phyloP scores from a whole-genome alignment of 2,329 filamentous ascomycete genomes.

The Chaetoscypha palmicola region DNA sequence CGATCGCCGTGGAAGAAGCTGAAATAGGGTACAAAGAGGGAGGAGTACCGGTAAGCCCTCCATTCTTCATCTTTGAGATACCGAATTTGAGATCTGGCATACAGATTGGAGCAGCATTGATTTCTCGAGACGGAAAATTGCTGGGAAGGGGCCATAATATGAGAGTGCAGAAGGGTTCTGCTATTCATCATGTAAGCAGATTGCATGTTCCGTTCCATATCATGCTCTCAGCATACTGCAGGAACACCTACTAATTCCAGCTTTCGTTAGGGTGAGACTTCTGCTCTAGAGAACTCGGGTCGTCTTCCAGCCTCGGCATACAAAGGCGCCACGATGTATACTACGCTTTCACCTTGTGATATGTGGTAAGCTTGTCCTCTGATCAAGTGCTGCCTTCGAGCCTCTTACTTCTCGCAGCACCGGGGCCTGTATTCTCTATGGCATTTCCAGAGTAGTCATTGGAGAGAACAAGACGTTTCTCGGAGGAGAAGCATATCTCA shows the following conservation, averaged over 20 bases:
- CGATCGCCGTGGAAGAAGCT: constrained; percentile 42
- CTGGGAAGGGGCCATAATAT: constrained; percentile 69
- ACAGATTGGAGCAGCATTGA: constrained; percentile 49
- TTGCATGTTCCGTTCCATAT: too few relatives aligned
- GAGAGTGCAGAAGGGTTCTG: constrained; percentile 64
- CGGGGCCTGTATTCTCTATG: constrained; percentile 70
- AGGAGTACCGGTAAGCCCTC: constrained; percentile 39
- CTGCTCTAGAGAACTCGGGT: constrained; percentile 67
- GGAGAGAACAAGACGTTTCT: constrained; percentile 72
- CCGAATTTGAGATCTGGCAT: background rate
- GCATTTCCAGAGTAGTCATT: constrained; percentile 65
- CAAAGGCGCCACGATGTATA: constrained; percentile 73
- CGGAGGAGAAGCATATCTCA: constrained; percentile 65
- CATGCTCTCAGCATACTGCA: too few relatives aligned
- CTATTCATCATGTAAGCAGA: constrained; percentile 60
- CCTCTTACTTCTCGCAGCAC: constrained; percentile 36
- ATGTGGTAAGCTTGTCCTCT: constrained; percentile 45
- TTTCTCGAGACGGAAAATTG: constrained; percentile 62
- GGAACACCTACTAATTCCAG: too few relatives aligned
- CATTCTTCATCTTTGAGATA: background rate
- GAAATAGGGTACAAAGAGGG: constrained; percentile 39
- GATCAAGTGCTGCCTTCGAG: constrained; percentile 28
- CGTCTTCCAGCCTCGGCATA: constrained; percentile 63
- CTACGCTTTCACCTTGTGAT: constrained; percentile 70
- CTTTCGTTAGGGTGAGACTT: constrained; percentile 60